Conservation (phyloP, 345 rosid genomes). For the Sonneratia caseolaris region DNA sequence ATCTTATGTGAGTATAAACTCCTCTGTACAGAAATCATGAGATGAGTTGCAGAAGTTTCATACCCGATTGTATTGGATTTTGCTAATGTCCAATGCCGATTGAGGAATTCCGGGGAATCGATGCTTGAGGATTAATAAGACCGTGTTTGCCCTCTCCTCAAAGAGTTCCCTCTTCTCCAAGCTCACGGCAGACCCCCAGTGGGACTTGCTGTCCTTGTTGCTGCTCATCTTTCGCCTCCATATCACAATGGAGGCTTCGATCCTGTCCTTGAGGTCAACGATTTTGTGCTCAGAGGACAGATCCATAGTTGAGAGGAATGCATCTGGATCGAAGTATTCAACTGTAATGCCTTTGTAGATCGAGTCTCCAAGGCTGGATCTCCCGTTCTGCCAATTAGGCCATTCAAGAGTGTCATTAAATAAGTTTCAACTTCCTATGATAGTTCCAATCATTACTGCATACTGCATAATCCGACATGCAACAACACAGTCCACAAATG, state of each 20-base stretch:
- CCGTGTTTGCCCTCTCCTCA: slow-evolving; percentile 84
- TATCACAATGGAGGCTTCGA: slow-evolving; percentile 87
- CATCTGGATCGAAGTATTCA: slow-evolving; percentile 72
- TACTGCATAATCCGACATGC: neutral
- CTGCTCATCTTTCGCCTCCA: slow-evolving; percentile 77
- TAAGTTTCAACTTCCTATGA: neutral
- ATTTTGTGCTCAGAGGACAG: slow-evolving; percentile 75
- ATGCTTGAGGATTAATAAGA: slow-evolving; percentile 66
- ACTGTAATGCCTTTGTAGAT: slow-evolving; percentile 82
- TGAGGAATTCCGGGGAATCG: slow-evolving; percentile 72
- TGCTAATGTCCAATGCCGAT: slow-evolving; percentile 73
- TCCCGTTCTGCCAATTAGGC: slow-evolving; percentile 48
- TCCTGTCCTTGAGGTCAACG: slow-evolving; percentile 73
- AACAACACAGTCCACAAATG: neutral
- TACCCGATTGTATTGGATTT: slow-evolving; percentile 71
- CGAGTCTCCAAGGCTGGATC: slow-evolving; percentile 75
- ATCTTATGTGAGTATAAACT: neutral
- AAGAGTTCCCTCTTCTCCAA: slow-evolving; percentile 79
- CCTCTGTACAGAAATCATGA: no score
- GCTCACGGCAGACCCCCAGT: slow-evolving; percentile 86
- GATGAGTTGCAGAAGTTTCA: neutral
- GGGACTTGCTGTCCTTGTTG: slow-evolving; percentile 61
- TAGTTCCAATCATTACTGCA: neutral
- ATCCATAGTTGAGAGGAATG: slow-evolving; percentile 68
- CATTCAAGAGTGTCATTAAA: neutral